These are phyloP conservation scores for Lunasporangiospora selenospora DNA, from an alignment of 192 early-diverging fungal genomes.

Conservation along the genomic window DNA sequence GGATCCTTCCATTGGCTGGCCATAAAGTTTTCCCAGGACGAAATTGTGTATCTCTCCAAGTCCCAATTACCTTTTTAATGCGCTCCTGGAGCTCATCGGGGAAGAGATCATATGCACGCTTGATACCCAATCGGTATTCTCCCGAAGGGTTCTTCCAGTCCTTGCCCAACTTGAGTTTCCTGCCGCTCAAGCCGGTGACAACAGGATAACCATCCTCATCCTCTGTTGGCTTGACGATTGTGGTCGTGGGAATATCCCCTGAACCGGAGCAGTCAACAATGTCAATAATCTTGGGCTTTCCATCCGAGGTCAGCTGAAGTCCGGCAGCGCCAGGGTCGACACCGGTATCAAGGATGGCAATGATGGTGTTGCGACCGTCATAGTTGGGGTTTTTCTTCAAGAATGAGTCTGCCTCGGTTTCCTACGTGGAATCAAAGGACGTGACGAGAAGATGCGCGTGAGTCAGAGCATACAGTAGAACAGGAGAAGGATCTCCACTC, in stretches of 20 bases:
- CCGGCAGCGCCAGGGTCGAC: conserved; percentile 94
- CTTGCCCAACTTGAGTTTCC: conserved; percentile 70
- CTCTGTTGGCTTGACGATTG: conserved; percentile 59
- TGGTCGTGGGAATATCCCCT: conserved; percentile 74
- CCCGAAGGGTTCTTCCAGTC: conserved; percentile 82
- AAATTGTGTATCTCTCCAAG: too few species aligned
- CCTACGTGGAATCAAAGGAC: conserved; percentile 26
- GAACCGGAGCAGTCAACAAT: conserved; percentile 95
- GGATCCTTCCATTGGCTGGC: too few species aligned
- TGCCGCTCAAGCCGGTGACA: conserved; percentile 76
- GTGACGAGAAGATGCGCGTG: not conserved
- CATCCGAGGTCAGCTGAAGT: conserved; percentile 85
- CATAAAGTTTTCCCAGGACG: too few species aligned
- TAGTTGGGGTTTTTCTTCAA: conserved; percentile 81
- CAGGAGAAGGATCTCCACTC: not conserved
- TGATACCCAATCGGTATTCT: conserved; percentile 87
- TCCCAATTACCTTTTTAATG: conserved; percentile 64
- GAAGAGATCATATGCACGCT: conserved; percentile 78
- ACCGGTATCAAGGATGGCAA: conserved; percentile 94
- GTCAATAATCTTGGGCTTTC: conserved; percentile 90
- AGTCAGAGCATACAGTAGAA: not conserved
- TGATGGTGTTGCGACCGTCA: conserved; percentile 89
- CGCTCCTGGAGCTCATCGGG: conserved; percentile 59
- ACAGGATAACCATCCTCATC: conserved; percentile 53
- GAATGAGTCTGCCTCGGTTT: conserved; percentile 87